These are phyloP conservation scores for Mortierella antarctica DNA, from an alignment of 192 early-diverging fungal genomes.

Conservation along the genomic window DNA sequence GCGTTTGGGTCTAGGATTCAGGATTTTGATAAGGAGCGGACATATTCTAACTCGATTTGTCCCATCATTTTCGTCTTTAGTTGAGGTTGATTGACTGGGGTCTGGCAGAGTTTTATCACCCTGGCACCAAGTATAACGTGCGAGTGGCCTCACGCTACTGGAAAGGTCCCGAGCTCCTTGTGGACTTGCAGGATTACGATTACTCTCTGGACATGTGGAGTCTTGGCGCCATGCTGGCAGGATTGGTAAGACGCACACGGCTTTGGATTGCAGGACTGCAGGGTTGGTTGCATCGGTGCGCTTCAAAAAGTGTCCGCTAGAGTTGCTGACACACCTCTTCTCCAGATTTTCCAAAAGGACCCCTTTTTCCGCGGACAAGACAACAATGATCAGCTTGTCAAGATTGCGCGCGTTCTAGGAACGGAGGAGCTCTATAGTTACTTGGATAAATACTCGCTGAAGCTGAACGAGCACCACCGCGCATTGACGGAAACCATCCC, in stretches of 20 bases:
- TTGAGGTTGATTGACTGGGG: conserved; percentile 98
- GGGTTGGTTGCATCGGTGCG: not conserved
- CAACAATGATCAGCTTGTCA: conserved; percentile 98
- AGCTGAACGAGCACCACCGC: conserved; percentile 86
- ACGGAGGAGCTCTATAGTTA: conserved; percentile 96
- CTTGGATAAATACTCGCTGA: conserved; percentile 93
- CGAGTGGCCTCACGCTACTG: conserved; percentile 99
- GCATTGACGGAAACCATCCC: conserved; percentile 86
- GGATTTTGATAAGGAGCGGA: not conserved
- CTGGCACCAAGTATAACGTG: conserved; percentile 96
- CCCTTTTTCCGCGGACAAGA: conserved; percentile 99
- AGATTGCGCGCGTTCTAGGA: conserved; percentile 96
- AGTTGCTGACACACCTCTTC: not conserved
- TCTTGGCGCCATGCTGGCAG: conserved; percentile 98
- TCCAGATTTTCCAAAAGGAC: conserved; percentile 95
- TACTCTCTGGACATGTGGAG: conserved; percentile 99
- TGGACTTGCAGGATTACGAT: conserved; percentile 98
- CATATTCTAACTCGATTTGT: not conserved
- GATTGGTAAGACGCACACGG: conserved; percentile 74
- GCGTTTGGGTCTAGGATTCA: not conserved
- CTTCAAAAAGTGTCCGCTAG: too few species aligned
- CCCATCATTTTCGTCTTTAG: conserved; percentile 44
- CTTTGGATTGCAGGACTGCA: not conserved
- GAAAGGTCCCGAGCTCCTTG: conserved; percentile 97
- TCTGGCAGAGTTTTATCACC: conserved; percentile 98